phyloP scores from a whole-genome alignment of 768 basidiomycete genomes.

The Hypholoma sublateritium region DNA sequence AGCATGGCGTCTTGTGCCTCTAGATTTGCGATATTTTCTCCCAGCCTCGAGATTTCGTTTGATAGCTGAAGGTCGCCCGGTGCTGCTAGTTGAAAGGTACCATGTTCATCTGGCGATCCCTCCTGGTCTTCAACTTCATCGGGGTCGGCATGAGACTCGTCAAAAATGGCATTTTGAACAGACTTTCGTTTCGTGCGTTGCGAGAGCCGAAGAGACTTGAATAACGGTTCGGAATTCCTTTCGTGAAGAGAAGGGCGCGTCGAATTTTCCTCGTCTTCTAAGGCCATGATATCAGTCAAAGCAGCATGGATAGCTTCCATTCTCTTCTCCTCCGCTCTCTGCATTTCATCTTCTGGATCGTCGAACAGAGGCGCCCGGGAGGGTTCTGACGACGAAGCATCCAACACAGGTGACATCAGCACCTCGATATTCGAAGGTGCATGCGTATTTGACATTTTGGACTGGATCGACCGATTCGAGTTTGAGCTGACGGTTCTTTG shows the following conservation, averaged over 20 bases:
- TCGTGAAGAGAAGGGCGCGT: slow-evolving; percentile 15
- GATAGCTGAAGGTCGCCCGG: slow-evolving; percentile 90
- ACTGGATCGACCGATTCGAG: slow-evolving; percentile 36
- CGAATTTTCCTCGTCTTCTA: slow-evolving; percentile 50
- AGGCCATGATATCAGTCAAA: slow-evolving; percentile 91
- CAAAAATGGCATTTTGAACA: slow-evolving; percentile 9
- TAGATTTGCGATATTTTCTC: slow-evolving; percentile 72
- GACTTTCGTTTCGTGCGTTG: slow-evolving; percentile 15
- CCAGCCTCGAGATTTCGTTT: slow-evolving; percentile 79
- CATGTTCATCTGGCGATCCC: slow-evolving; percentile 31
- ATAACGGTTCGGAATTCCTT: slow-evolving; percentile 23
- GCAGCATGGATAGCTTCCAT: slow-evolving; percentile 98
- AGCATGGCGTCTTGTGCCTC: slow-evolving; percentile 83
- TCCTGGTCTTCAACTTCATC: slow-evolving; percentile 19
- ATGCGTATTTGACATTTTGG: slow-evolving; percentile 22
- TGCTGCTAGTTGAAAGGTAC: slow-evolving; percentile 72
- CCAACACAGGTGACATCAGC: slow-evolving; percentile 72
- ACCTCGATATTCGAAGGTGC: slow-evolving; percentile 69
- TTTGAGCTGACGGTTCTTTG: slow-evolving; percentile 40
- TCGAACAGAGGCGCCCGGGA: slow-evolving; percentile 77
- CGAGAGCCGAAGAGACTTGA: slow-evolving; percentile 21
- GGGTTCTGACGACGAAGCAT: slow-evolving; percentile 44
- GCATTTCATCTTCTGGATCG: slow-evolving; percentile 71
- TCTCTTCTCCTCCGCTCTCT: slow-evolving; percentile 73
- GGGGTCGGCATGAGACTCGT: slow-evolving; percentile 9